A percentile compares a stretch with the other conserved stretches of the same genome.
phyloP scores from a whole-genome alignment of 2,329 filamentous ascomycete genomes.

The Xylaria sp. region DNA sequence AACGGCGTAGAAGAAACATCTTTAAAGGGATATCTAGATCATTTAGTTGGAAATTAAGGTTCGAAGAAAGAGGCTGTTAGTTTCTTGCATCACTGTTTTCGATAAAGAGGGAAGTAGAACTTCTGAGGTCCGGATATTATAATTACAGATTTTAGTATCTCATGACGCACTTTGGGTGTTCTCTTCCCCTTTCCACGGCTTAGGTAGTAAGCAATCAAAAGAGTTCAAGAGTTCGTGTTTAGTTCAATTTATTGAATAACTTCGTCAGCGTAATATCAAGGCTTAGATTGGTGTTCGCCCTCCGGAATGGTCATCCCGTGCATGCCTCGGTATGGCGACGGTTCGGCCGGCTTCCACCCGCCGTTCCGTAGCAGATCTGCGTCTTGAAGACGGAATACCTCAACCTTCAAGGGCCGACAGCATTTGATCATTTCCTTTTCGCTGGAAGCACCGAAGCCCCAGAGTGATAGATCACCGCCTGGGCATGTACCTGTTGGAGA shows the following conservation, averaged over 20 bases:
- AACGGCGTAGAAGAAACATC: slow-evolving; percentile 34
- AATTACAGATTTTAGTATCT: slow-evolving; percentile 5
- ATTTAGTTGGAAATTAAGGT: slow-evolving; percentile 3
- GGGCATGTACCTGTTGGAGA: slow-evolving; percentile 71
- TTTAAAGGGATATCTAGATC: neutral
- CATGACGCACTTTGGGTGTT: slow-evolving; percentile 1
- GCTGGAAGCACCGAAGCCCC: slow-evolving; percentile 79
- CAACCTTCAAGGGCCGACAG: slow-evolving; percentile 78
- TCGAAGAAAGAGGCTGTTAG: slow-evolving; percentile 1
- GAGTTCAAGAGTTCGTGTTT: neutral
- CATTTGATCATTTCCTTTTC: slow-evolving; percentile 75
- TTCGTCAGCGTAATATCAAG: neutral
- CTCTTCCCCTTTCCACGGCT: neutral
- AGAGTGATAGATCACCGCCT: slow-evolving; percentile 82
- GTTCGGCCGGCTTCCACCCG: slow-evolving; percentile 71
- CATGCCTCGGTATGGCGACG: slow-evolving; percentile 70
- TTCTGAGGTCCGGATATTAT: neutral
- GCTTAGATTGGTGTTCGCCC: slow-evolving; percentile 41
- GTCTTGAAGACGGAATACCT: slow-evolving; percentile 74
- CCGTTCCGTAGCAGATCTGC: slow-evolving; percentile 58
- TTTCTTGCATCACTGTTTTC: neutral
- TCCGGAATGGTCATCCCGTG: slow-evolving; percentile 68
- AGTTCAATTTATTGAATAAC: neutral
- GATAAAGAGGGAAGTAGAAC: neutral
- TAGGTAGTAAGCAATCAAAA: neutral